phyloP scores from a whole-genome alignment of 257 asterid genomes.

The Leptodermis oblonga region DNA sequence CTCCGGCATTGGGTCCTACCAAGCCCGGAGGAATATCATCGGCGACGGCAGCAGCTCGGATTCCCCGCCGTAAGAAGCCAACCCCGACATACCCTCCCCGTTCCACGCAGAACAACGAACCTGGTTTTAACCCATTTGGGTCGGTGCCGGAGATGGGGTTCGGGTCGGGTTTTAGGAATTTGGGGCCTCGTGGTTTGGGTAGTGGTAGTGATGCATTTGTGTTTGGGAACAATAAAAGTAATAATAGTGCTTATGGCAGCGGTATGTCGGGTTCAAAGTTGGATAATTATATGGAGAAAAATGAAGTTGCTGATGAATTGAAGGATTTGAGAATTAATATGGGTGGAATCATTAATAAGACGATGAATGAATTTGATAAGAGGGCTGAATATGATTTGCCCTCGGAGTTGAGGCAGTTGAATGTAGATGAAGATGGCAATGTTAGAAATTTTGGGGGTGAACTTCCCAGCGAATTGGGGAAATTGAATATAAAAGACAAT shows the following conservation, averaged over 20 bases:
- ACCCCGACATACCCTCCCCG: conserved; percentile 38
- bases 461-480: conserved; percentile 53
- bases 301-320: conserved; percentile 46
- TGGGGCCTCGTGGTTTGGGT: conserved; percentile 26
- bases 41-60: conserved; percentile 44
- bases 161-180: conserved; percentile 22
- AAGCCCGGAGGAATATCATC: conserved; percentile 44
- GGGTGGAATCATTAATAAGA: conserved; percentile 24
- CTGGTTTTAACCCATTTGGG: conserved; percentile 32
- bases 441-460: conserved; percentile 24
- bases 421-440: conserved; percentile 35
- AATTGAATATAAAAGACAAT: conserved; percentile 47
- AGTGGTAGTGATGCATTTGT: conserved; percentile 19
- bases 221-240: conserved; percentile 7
- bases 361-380: conserved; percentile 26
- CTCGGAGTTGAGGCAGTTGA: conserved; percentile 53
- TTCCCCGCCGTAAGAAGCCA: conserved; percentile 62
- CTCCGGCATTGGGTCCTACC: conserved; percentile 49
- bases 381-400: conserved; percentile 45
- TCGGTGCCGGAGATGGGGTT: conserved; percentile 26
- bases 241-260: conserved; percentile 24
- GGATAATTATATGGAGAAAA: conserved; percentile 35
- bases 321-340: conserved; percentile 41
- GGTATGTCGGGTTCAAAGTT: conserved; percentile 23
- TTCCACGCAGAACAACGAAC: conserved; percentile 11